Conservation (phyloP, 495 filamentous ascomycete genomes). For the Pseudomonodictys pantanalensis region DNA sequence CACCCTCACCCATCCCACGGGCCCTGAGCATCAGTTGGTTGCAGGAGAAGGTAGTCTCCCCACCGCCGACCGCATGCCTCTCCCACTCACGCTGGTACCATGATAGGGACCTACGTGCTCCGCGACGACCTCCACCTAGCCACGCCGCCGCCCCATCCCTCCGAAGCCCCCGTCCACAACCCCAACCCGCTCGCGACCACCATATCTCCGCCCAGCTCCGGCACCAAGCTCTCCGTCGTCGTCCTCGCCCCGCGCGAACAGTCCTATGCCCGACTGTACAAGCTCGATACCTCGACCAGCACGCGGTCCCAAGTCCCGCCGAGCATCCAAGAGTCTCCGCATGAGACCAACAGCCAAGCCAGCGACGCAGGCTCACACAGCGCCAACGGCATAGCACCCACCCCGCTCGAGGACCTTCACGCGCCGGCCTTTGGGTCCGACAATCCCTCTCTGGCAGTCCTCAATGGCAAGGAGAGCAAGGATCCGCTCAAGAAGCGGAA, state of each 20-base stretch:
- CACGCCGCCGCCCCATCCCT: slow-evolving; percentile 91
- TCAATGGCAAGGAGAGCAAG: slow-evolving; percentile 55
- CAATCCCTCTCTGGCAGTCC: slow-evolving; percentile 63
- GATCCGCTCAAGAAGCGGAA: slow-evolving; percentile 78
- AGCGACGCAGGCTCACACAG: slow-evolving; percentile 36
- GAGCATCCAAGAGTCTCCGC: slow-evolving; percentile 42
- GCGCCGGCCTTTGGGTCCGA: slow-evolving; percentile 83
- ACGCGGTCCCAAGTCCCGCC: slow-evolving; percentile 42
- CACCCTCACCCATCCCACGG: slow-evolving; percentile 71
- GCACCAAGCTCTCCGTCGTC: slow-evolving; percentile 81
- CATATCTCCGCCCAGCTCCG: slow-evolving; percentile 72
- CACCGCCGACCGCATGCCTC: not conserved
- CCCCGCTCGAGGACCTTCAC: slow-evolving; percentile 19
- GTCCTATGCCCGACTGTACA: slow-evolving; percentile 55
- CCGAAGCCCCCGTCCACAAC: slow-evolving; percentile 79
- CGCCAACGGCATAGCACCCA: slow-evolving; percentile 35
- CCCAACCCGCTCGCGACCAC: slow-evolving; percentile 86
- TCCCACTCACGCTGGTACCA: slow-evolving; percentile 24
- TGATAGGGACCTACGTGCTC: slow-evolving; percentile 77
- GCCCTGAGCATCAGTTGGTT: slow-evolving; percentile 76
- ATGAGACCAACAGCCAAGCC: slow-evolving; percentile 36
- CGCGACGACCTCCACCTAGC: slow-evolving; percentile 88
- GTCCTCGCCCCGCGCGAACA: slow-evolving; percentile 61
- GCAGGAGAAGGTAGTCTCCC: slow-evolving; percentile 77
- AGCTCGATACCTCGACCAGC: slow-evolving; percentile 46